Evolutionary conservation across 306 rosid genomes (phyloP), one percentile per base, ranked within the genome.

Genomic region (Nissolia schottii): DNA sequence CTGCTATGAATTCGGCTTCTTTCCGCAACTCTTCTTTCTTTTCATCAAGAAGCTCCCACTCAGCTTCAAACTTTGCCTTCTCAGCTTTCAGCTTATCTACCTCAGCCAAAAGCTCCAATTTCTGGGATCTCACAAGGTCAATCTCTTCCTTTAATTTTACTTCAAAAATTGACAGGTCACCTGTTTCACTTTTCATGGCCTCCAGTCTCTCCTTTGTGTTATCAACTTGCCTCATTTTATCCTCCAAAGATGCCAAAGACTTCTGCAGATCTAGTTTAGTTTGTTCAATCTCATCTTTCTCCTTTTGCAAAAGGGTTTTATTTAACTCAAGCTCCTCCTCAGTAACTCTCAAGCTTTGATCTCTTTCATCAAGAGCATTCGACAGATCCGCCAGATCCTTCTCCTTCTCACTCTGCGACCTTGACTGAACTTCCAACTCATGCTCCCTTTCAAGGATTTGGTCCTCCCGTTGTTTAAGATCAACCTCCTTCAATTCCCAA

Each of bases 401-500:
- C 81, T 91, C 95, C 86, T 80, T 91, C 55, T 81, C 92, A 40
- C 65, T 70, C 85, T 91, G 51, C 41, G 84, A 76, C 75, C 81
- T 86, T 51, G 92, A 74, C 74, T 83, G 85, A 76, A 79, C 85
- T 72, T 87, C 97, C 77, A 91, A 67, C 38, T 87, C 97, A 75
- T 91, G 81, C 70, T 91, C 96, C 84, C 73, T 89, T 82, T 91
- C 97, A 49, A 49, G 65, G 70, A 89, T 43, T 77, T 86, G 86
- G 55, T 89, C 91, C 66, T 87, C 90, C 66, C 79, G 73, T 49
- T 91, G 98, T 61, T 79, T 89, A 57, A 91, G 97, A 80, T 94
- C 99, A 74, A 94, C 91, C 83, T 94, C 99, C 82, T 84, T 88
- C 81, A 94, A 85, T 85, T 94, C 99, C 99, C 99, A 94, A 53